Conservation (phyloP, 306 rosid species). For the Cucumis sativus region Cucumber_9930_V3 NC_026660.2:22568001-22568500, state of each 20-base stretch:
- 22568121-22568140: too few relatives aligned
- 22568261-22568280: conserved; percentile 49
- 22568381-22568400: conserved; percentile 46
- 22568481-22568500: background rate
- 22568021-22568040: too few relatives aligned
- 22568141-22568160: too few relatives aligned
- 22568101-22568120: too few relatives aligned
- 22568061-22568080: too few relatives aligned
- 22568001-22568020: too few relatives aligned
- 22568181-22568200: too few relatives aligned
- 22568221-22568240: too few relatives aligned
- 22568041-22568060: too few relatives aligned
- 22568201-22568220: too few relatives aligned
- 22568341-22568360: conserved; percentile 78
- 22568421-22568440: conserved; percentile 37
- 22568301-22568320: conserved; percentile 69
- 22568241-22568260: conserved; percentile 2
- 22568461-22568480: background rate
- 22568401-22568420: conserved; percentile 37
- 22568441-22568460: conserved; percentile 52
- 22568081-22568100: too few relatives aligned
- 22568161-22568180: too few relatives aligned
- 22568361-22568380: conserved; percentile 54
- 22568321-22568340: conserved; percentile 67
- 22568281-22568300: conserved; percentile 42